Base-by-base conservation (phyloP, 192 early-diverging fungal genomes). In the Backusella liffmaniae region DNA sequence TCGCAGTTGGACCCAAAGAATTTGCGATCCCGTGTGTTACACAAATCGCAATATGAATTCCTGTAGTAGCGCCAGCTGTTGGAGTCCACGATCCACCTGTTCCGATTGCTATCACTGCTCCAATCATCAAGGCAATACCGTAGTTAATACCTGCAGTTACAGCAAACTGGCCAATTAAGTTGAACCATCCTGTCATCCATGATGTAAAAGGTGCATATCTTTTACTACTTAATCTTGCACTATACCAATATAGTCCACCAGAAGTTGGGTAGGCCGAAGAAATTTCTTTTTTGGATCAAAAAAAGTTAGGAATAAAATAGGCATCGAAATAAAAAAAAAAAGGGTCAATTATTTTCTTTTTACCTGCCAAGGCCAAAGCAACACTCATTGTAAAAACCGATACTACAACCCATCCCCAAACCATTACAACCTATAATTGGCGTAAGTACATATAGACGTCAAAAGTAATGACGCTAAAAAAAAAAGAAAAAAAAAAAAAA, bases 181-280 rank as follows among this genome's bases (percentile, higher is more conserved):
- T 87, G 77, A 83, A 87, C 86, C 86, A 87, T 68, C 86, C 86
- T 10, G 86, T 87, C 51, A 87, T 82, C 86, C 86, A 87, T 4
- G 84, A 83, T 49, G 83, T 80, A 74, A 87, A 85, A 4, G 86
- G 84, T 23, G 79, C 82, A 5, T 77, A 75, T 59, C 71, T 49
- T 39, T 71, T 76, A 41, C 76, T 37, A 66, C 59, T 71, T 29
- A 81, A 71, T 21, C 56, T 37, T 16, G 80, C 80, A 15, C 67
- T 46, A 68, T 72, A 81, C 65, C 65, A 81, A 32, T 81, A 81
- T n/a, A 81, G 46, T 32, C 84, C 83, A 26, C 86, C 86, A 9
- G 86, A 79, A 4, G 83, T 82, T 4, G 86, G 86, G 68, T 78
- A 85, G 21, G 84, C 80, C 7, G 80, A 82, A 72, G 80, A 84